phyloP scores from a whole-genome alignment of 2,329 filamentous ascomycete species.

The Fusarium kyushuense region DNA sequence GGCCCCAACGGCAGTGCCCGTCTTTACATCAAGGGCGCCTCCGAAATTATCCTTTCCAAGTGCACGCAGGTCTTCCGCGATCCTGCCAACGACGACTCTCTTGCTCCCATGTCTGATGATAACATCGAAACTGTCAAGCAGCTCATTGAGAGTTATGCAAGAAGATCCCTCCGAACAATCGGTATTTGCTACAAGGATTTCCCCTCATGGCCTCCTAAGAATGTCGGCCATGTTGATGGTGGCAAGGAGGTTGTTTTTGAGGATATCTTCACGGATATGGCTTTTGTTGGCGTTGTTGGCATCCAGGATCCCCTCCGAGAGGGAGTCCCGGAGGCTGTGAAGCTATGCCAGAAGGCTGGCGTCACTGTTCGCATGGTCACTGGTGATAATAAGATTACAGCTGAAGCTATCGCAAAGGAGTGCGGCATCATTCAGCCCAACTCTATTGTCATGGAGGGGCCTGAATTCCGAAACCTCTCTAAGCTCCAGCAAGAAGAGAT shows the following conservation, averaged over 20 bases:
- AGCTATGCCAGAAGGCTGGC: conserved; percentile 78
- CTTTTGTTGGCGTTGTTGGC: conserved; percentile 77
- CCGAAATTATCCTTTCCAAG: conserved; percentile 71
- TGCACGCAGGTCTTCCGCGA: conserved; percentile 65
- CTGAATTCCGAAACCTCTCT: conserved; percentile 79
- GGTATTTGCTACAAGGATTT: conserved; percentile 88
- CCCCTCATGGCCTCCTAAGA: conserved; percentile 82
- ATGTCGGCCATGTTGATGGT: conserved; percentile 65
- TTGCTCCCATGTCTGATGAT: conserved; percentile 61
- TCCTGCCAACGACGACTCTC: conserved; percentile 59
- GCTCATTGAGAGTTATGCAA: conserved; percentile 82
- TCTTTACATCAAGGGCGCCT: conserved; percentile 73
- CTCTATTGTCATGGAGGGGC: conserved; percentile 81
- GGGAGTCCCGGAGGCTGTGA: conserved; percentile 80
- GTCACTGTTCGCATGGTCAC: conserved; percentile 89
- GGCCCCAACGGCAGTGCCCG: conserved; percentile 64
- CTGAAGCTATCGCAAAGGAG: conserved; percentile 81
- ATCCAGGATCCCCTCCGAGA: conserved; percentile 84
- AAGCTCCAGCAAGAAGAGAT: conserved; percentile 73
- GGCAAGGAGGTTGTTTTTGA: conserved; percentile 75
- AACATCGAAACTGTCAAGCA: conserved; percentile 69
- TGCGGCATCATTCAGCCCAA: conserved; percentile 79
- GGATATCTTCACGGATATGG: conserved; percentile 75
- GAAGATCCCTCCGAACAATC: conserved; percentile 84
- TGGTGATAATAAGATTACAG: conserved; percentile 83